Base-by-base conservation (phyloP, 331 rosid genomes). In the Pyracantha coccinea region DNA sequence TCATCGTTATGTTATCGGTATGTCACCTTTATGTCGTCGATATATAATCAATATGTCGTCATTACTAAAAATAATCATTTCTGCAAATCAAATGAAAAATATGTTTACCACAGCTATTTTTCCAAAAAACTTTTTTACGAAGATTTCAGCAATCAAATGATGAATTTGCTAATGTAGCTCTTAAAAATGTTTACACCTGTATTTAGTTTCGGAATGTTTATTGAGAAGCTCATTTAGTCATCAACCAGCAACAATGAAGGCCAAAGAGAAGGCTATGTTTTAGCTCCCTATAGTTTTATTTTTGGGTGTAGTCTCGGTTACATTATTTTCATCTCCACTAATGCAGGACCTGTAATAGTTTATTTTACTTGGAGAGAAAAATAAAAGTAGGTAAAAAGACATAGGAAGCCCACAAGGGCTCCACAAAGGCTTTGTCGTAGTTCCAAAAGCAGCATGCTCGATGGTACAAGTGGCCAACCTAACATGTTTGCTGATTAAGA, bases 11-110 rank as follows among this genome's bases (percentile, higher is more conserved):
- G 45, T 10, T 10, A 38, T 38, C 4, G 13, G 44, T 35, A 35
- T 35, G 44, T 0, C 44, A 9, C 1, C 0, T 38, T 38, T 38
- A 0, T 38, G 45, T 38, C 0, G 4, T 38, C 0, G 1, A 38
- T 38, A 38, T 38, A 38, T 38, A 0, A 38, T 38, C 1, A 38
- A 38, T 38, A 38, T 38, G 45, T 38, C 0, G 45, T 1, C 45
- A 38, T 38, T 10, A 38, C 4, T 2, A 38, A 9, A 38, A 0
- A 10, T 38, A 38, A 2, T 38, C 14, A 38, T 38, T 10, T 38
- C 0, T 38, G 45, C 1, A 38, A 38, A 38, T 38, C 45, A 38
- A 38, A 38, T 10, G 45, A 38, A 38, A 38, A 38, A 38, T 10
- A 38, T 38, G 45, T 38, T 38, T 10, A 38, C 0, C 10, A 38